phyloP scores from a whole-genome alignment of 352 stramenopile genomes.

The Pythium rhizo-oryzae region DNA sequence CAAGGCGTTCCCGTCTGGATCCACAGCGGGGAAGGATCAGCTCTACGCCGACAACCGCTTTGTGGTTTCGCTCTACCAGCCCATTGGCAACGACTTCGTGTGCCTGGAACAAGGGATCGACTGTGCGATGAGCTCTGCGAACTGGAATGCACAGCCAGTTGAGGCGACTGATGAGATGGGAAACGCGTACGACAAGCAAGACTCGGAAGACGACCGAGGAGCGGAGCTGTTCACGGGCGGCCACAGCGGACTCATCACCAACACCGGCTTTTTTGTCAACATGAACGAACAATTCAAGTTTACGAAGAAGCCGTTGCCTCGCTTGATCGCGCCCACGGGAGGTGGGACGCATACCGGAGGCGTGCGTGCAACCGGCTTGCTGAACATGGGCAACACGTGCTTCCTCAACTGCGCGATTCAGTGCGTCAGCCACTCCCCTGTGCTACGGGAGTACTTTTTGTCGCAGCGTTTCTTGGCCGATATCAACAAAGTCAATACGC shows the following conservation, averaged over 20 bases:
- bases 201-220: slow-evolving; percentile 4
- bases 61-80: slow-evolving; percentile 48
- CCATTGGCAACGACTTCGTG: slow-evolving; percentile 71
- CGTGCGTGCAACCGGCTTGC: slow-evolving; percentile 60
- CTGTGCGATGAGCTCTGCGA: slow-evolving; percentile 36
- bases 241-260: slow-evolving; percentile 21
- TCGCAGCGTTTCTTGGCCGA: slow-evolving; percentile 89
- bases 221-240: slow-evolving; percentile 23
- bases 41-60: slow-evolving; percentile 34
- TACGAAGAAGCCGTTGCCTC: slow-evolving; percentile 26
- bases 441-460: slow-evolving; percentile 96
- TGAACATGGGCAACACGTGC: slow-evolving; percentile 90
- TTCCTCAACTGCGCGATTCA: slow-evolving; percentile 90
- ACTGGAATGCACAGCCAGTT: slow-evolving; percentile 38
- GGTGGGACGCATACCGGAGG: slow-evolving; percentile 20
- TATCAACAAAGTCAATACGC: slow-evolving; percentile 94
- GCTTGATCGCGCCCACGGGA: slow-evolving; percentile 32
- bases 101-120: slow-evolving; percentile 36
- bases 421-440: slow-evolving; percentile 94
- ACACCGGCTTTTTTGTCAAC: slow-evolving; percentile 28
- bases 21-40: slow-evolving; percentile 30
- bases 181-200: slow-evolving; percentile 18
- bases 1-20: slow-evolving; percentile 34
- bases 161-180: slow-evolving; percentile 7
- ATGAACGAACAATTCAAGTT: slow-evolving; percentile 39